phyloP scores from a whole-genome alignment of 495 filamentous ascomycete species.

The Penicillium tannophilum region DNA sequence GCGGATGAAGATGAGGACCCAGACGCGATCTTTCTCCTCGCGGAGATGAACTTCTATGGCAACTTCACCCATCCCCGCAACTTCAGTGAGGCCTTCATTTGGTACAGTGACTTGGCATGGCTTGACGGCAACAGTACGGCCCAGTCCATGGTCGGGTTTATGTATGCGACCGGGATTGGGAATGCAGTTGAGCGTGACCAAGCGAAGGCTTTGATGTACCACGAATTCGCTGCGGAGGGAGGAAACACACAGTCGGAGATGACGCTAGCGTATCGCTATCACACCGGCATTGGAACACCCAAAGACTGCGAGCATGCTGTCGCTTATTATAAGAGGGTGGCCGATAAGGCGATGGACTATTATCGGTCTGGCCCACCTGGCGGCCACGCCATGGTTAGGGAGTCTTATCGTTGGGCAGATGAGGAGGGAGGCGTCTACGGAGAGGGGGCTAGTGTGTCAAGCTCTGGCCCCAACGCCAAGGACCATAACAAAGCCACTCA shows the following conservation, averaged over 20 bases:
- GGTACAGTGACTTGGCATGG: constrained; percentile 77
- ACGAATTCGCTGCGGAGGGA: constrained; percentile 86
- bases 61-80: constrained; percentile 88
- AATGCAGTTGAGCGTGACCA: constrained; percentile 83
- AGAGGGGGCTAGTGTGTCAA: constrained; percentile 88
- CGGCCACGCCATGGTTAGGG: constrained; percentile 71
- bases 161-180: constrained; percentile 93
- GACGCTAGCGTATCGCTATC: constrained; percentile 86
- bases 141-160: constrained; percentile 92
- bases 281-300: constrained; percentile 80
- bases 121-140: constrained; percentile 86
- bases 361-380: constrained; percentile 89
- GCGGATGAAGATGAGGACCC: constrained; percentile 69
- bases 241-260: constrained; percentile 89
- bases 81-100: constrained; percentile 76
- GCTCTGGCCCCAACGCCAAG: constrained; percentile 82
- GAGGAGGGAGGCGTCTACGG: constrained; percentile 93
- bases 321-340: constrained; percentile 88
- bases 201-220: constrained; percentile 88
- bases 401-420: constrained; percentile 79
- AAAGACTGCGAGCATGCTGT: constrained; percentile 84
- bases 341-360: constrained; percentile 88
- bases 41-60: constrained; percentile 95
- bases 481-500: constrained; percentile 70
- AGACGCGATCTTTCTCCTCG: constrained; percentile 88